Conservation (phyloP, 768 basidiomycete genomes). For the Aureoboletus auriporus region DNA sequence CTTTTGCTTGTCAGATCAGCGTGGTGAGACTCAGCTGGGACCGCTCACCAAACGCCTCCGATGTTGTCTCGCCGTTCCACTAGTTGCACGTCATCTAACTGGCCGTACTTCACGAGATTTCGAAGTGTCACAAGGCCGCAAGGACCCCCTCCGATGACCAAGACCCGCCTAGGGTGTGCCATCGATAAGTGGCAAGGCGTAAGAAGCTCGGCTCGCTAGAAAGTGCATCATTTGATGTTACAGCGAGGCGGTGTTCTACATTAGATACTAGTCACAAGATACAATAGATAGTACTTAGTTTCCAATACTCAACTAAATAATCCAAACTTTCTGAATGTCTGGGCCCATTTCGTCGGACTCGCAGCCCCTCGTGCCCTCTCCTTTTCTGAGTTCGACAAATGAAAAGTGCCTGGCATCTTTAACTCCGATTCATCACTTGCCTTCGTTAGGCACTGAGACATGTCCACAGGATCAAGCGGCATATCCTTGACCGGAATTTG, state of each 20-base stretch:
- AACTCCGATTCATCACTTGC: constrained; percentile 31
- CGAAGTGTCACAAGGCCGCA: constrained; percentile 46
- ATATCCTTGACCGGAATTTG: neutral
- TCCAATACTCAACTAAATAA: constrained; percentile 15
- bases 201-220: no score
- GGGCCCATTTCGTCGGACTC: constrained; percentile 16
- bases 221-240: no score
- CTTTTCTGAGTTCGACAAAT: constrained; percentile 17
- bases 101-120: constrained; percentile 41
- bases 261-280: neutral
- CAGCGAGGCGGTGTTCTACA: no score
- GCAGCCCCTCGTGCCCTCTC: neutral
- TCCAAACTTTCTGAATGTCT: constrained; percentile 21
- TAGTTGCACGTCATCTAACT: constrained; percentile 41
- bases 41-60: constrained; percentile 46
- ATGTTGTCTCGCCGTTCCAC: constrained; percentile 44
- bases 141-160: constrained; percentile 47
- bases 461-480: constrained; percentile 1
- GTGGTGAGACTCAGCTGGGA: neutral
- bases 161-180: constrained; percentile 18
- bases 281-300: neutral
- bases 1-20: neutral
- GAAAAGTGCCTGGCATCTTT: constrained; percentile 54
- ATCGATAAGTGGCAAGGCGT: neutral
- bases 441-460: constrained; percentile 1